A percentile compares a stretch with the other conserved stretches of the same genome.
Evolutionary conservation across 306 rosid genomes (phyloP).

Genomic region (Gleditsia sinensis): DNA sequence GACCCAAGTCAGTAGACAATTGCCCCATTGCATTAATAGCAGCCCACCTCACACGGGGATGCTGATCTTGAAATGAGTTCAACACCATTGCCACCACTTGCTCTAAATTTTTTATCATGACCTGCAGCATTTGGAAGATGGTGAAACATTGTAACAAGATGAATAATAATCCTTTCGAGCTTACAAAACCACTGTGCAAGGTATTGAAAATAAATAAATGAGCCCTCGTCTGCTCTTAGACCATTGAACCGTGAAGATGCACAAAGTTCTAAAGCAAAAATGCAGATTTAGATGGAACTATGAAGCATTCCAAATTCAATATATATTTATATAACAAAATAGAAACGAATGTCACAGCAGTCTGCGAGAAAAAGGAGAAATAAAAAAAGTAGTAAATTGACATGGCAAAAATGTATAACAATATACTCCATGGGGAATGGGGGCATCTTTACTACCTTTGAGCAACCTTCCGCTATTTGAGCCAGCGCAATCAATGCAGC

Average conservation of each 20-base stretch:
- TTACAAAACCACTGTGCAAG: neutral
- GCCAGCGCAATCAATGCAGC: conserved; percentile 90
- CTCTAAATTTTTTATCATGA: conserved; percentile 89
- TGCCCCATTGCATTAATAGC: conserved; percentile 98
- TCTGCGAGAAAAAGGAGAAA: neutral
- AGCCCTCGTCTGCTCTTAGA: neutral
- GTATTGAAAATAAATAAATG: neutral
- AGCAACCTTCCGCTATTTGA: conserved; percentile 90
- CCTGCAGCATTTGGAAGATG: conserved; percentile 49
- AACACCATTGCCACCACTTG: conserved; percentile 98
- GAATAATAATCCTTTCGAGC: neutral
- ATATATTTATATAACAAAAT: neutral
- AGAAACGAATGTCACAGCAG: neutral
- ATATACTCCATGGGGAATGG: neutral
- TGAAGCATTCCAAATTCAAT: neutral
- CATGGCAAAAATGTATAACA: neutral
- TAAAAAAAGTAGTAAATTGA: neutral
- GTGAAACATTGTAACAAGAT: too few relatives aligned
- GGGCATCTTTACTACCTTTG: conserved; percentile 57
- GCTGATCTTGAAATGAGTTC: conserved; percentile 90
- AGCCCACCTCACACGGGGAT: conserved; percentile 99
- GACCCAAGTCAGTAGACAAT: conserved; percentile 95
- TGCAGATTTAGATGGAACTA: neutral
- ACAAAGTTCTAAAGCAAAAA: neutral
- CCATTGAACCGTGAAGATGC: neutral